Conservation (phyloP, 2,329 filamentous ascomycete species). For the Hypomyces perniciosus region DNA sequence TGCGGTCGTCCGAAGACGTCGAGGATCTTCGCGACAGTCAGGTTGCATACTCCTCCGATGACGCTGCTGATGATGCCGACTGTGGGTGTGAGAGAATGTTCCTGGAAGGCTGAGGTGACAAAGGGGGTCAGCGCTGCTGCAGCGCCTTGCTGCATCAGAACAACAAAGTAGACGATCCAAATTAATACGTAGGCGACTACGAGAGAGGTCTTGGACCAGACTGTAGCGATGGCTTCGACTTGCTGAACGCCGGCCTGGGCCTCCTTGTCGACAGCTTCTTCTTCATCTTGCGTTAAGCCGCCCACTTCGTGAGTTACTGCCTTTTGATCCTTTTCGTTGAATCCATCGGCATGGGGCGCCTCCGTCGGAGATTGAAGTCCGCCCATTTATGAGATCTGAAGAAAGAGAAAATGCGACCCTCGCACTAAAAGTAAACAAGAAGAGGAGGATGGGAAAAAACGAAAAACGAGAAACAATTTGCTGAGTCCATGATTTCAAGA, state of each 20-base stretch:
- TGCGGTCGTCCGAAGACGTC: conserved; percentile 57
- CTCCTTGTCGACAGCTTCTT: not conserved
- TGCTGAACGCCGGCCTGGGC: conserved; percentile 31
- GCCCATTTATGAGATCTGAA: no score
- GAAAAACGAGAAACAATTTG: no score
- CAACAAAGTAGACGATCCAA: conserved; percentile 2
- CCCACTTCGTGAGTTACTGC: no score
- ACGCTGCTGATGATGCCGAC: conserved; percentile 43
- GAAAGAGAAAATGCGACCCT: no score
- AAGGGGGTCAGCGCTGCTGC: conserved; percentile 30
- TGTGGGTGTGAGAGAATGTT: conserved; percentile 44
- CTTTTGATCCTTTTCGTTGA: no score
- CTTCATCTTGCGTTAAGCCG: not conserved
- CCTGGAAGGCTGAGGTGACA: conserved; percentile 38
- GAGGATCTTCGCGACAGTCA: conserved; percentile 56
- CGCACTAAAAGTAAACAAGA: no score
- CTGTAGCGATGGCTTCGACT: conserved; percentile 33
- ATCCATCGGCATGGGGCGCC: no score
- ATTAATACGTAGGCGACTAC: not conserved
- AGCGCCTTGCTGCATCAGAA: not conserved
- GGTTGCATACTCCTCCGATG: conserved; percentile 50
- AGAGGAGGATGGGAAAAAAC: no score
- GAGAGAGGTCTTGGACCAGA: conserved; percentile 26
- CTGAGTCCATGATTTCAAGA: no score
- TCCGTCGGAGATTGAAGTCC: no score